Evolutionary conservation across 2,329 filamentous ascomycete species (phyloP).

Genomic region (Fusarium sp.): DNA sequence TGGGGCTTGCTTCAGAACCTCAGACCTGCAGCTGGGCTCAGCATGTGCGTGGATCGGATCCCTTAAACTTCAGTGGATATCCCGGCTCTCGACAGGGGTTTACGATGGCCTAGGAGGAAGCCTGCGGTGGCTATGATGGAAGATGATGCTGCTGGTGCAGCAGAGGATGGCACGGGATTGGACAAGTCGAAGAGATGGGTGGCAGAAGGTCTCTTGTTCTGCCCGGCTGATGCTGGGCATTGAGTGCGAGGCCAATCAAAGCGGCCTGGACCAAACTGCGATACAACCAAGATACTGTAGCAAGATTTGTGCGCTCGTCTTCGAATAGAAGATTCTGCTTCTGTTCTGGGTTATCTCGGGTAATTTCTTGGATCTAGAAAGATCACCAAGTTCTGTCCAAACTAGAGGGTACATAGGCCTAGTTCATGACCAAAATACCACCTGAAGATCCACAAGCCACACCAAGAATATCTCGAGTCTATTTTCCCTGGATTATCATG

Average conservation of each 20-base stretch:
- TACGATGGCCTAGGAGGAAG: conserved; percentile 10
- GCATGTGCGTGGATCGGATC: conserved; percentile 38
- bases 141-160: conserved; percentile 39
- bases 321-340: conserved; percentile 6
- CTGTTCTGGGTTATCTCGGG: conserved; percentile 7
- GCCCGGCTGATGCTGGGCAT: conserved; percentile 43
- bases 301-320: conserved; percentile 6
- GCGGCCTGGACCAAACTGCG: conserved; percentile 13
- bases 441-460: conserved; percentile 20
- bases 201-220: conserved; percentile 43
- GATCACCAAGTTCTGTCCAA: background rate
- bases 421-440: conserved; percentile 9
- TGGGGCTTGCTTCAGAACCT: conserved; percentile 12
- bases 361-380: conserved; percentile 17
- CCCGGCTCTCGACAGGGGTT: conserved; percentile 19
- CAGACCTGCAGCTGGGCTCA: conserved; percentile 13
- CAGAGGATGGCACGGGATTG: conserved; percentile 37
- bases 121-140: conserved; percentile 45
- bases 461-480: conserved; percentile 11
- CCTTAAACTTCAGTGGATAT: conserved; percentile 31
- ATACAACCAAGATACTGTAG: conserved; percentile 22
- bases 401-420: background rate
- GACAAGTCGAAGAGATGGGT: conserved; percentile 31
- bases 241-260: conserved; percentile 31
- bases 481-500: conserved; percentile 7